These are phyloP conservation scores for Rhodosporidiobolus sp. DNA, from an alignment of 768 basidiomycete genomes.

Conservation along the genomic window DNA sequence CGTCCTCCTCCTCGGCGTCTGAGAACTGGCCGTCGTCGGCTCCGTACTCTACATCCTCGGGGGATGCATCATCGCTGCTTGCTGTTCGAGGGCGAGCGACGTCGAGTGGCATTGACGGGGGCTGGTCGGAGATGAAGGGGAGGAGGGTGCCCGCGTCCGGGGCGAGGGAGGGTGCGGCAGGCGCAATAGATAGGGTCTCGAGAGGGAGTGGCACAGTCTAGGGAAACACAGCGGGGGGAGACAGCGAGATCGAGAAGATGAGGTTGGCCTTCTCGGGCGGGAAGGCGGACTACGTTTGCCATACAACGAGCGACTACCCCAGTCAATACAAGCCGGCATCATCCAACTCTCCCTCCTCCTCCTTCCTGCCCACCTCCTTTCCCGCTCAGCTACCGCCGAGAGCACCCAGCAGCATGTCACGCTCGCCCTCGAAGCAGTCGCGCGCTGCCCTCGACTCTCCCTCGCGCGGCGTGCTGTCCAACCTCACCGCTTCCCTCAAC, in stretches of 20 bases:
- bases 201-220: no score
- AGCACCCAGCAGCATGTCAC: conserved; percentile 5
- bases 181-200: no score
- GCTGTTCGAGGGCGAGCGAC: no score
- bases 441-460: conserved; percentile 22
- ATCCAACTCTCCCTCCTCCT: background rate
- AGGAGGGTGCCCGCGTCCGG: no score
- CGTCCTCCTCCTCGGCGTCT: background rate
- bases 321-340: background rate
- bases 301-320: no score
- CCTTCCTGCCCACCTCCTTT: background rate
- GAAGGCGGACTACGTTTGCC: no score
- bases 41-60: background rate
- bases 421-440: conserved; percentile 1
- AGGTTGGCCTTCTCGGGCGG: no score
- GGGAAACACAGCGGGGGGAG: background rate
- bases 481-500: conserved; percentile 17
- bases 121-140: background rate
- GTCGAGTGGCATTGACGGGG: background rate
- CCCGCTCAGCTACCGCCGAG: background rate
- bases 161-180: no score
- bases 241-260: background rate
- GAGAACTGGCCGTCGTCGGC: background rate
- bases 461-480: no score
- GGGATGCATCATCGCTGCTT: background rate